phyloP scores from a whole-genome alignment of 2,329 filamentous ascomycete species.

The Colletotrichum nymphaeae region DNA sequence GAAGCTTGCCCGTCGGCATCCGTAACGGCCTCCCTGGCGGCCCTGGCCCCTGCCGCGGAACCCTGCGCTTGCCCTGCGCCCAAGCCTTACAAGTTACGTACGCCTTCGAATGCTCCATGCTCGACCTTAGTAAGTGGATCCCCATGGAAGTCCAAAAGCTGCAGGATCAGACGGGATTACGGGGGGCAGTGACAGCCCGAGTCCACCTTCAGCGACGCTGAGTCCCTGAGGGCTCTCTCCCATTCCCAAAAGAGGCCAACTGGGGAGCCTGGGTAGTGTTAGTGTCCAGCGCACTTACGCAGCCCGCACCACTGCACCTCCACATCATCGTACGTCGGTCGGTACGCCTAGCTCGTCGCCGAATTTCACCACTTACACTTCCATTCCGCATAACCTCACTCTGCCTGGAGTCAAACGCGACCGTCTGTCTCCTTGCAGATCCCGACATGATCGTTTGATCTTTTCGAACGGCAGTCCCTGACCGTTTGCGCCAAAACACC shows the following conservation, averaged over 20 bases:
- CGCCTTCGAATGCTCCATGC: neutral
- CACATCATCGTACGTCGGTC: neutral
- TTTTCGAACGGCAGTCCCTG: conserved; percentile 16
- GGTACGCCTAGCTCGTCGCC: neutral
- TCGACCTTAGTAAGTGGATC: conserved; percentile 4
- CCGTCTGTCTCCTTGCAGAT: neutral
- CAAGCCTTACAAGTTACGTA: conserved; percentile 5
- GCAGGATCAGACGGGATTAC: conserved; percentile 19
- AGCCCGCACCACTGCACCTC: neutral
- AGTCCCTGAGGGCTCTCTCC: neutral
- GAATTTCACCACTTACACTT: neutral
- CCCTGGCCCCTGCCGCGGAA: neutral
- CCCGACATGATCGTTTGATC: conserved; percentile 20
- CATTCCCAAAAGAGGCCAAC: conserved; percentile 2
- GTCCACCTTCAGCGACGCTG: neutral
- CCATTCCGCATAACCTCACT: neutral
- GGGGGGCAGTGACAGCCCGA: conserved; percentile 16
- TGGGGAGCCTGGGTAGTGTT: neutral
- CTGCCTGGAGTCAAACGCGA: neutral
- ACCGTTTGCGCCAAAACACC: neutral
- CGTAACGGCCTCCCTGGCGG: neutral
- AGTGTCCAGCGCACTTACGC: neutral
- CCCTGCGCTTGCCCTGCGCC: neutral
- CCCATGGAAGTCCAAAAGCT: neutral
- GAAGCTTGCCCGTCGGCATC: neutral